Conservation (phyloP, 805 yeast species). For the Kazachstania africana region DNA sequence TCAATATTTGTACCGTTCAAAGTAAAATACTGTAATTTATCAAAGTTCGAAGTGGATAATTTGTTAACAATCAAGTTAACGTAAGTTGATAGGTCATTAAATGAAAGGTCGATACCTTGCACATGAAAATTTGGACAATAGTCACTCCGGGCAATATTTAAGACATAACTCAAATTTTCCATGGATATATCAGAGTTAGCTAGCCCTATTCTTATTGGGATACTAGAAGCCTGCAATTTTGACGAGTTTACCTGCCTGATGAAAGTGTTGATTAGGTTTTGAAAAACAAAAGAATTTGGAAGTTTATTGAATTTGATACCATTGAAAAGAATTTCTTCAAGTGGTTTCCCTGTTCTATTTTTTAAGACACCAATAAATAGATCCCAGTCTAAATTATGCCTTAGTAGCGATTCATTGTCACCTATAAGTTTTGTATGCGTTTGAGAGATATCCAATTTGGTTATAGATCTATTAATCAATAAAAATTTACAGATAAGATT, state of each 20-base stretch:
- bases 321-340: conserved; percentile 66
- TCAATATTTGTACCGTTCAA: conserved; percentile 51
- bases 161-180: conserved; percentile 43
- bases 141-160: conserved; percentile 36
- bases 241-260: conserved; percentile 24
- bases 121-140: conserved; percentile 8
- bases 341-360: conserved; percentile 48
- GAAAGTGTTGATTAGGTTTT: conserved; percentile 44
- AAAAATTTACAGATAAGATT: conserved; percentile 63
- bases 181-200: conserved; percentile 59
- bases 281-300: conserved; percentile 35
- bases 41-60: conserved; percentile 11
- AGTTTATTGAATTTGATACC: conserved; percentile 60
- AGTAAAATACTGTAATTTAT: conserved; percentile 39
- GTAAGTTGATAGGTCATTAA: conserved; percentile 46
- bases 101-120: conserved; percentile 71
- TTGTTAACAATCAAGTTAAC: conserved; percentile 20
- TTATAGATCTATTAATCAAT: conserved; percentile 45
- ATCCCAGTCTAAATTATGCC: conserved; percentile 76
- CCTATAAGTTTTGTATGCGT: conserved; percentile 26
- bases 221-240: neutral
- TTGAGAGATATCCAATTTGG: conserved; percentile 61
- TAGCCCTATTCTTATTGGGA: conserved; percentile 45
- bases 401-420: conserved; percentile 1
- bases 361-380: conserved; percentile 57